These are phyloP conservation scores for Saccharomyces mikatae DNA, from an alignment of 805 yeast species.

Conservation along the genomic window DNA sequence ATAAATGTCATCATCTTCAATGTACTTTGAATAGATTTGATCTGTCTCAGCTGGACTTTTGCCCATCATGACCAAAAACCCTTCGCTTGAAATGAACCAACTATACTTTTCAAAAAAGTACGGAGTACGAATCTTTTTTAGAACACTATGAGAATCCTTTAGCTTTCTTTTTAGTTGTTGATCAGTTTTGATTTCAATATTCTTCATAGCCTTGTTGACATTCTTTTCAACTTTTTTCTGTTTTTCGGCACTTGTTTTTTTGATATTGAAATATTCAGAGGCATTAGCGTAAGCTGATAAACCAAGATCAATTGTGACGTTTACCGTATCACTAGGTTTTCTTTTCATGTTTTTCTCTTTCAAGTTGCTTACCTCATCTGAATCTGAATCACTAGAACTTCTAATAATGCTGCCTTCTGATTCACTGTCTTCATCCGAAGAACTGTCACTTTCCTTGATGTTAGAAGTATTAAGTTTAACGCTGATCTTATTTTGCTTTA, in stretches of 20 bases:
- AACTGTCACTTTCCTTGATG: conserved; percentile 28
- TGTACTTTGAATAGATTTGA: conserved; percentile 68
- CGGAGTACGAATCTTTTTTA: conserved; percentile 57
- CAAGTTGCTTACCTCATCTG: conserved; percentile 11
- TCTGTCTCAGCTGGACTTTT: conserved; percentile 75
- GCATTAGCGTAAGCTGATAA: conserved; percentile 87
- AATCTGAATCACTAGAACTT: conserved; percentile 1
- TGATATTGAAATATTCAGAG: conserved; percentile 66
- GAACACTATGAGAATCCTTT: conserved; percentile 46
- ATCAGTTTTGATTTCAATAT: conserved; percentile 70
- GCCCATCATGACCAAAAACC: conserved; percentile 80
- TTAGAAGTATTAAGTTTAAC: conserved; percentile 36
- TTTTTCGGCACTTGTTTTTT: conserved; percentile 67
- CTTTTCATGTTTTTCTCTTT: conserved; percentile 8
- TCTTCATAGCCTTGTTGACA: conserved; percentile 68
- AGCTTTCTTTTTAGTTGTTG: conserved; percentile 60
- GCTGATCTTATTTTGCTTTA: conserved; percentile 59
- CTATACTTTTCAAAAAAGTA: conserved; percentile 89
- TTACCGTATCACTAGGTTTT: conserved; percentile 25
- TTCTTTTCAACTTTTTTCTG: conserved; percentile 73
- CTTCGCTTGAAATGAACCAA: conserved; percentile 92
- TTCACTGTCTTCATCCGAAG: conserved; percentile 13
- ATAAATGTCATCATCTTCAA: conserved; percentile 62
- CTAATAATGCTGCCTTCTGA: conserved; percentile 12
- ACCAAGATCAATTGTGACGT: conserved; percentile 57